Base-by-base conservation (phyloP, 805 yeast species). In the Metschnikowia corniflorae region DNA sequence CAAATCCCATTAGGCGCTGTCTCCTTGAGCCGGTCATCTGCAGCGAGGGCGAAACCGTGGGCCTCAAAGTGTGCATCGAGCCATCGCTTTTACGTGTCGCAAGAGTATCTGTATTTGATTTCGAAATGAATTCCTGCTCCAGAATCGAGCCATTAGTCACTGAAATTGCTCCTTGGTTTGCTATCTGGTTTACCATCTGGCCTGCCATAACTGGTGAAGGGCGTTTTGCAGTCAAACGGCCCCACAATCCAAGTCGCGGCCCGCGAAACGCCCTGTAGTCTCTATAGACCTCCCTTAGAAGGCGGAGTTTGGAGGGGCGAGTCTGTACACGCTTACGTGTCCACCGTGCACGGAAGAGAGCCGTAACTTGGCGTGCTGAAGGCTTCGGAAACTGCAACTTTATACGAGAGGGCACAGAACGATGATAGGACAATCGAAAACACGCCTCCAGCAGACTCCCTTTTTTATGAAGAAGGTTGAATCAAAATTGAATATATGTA, bases 1-100 rank as follows among this genome's bases (percentile, higher is more conserved):
- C 73, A 27, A 78, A 53, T 16, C 78, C 79, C 26, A 63, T 50
- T 18, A 78, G 50, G 26, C 73, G 57, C 47, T 68, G 78, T 22
- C 80, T 61, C 42, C 68, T 64, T 2, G 65, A 59, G 26, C 25
- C 19, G 14, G 31, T 12, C 7, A 17, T 20, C 22, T 29, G 37
- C 31, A 37, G 38, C 19, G 44, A 29, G 15, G 37, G 35, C 18
- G 40, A 26, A 9, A 22, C 31, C 6, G 33, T 19, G 8, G 36
- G 36, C 21, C 31, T 33, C 31, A 36, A 26, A 19, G 41, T 34
- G n/a, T 29, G 10, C 4, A 28, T 33, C 16, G 39, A 30, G 22
- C 32, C 40, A 5, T 16, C 29, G 27, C 31, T 27, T 16, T 26
- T 15, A 10, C 19, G 14, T 22, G 27, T 26, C 12, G 18, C 24